phyloP scores from a whole-genome alignment of 306 rosid genomes.

The Erythrophleum fordii region DNA sequence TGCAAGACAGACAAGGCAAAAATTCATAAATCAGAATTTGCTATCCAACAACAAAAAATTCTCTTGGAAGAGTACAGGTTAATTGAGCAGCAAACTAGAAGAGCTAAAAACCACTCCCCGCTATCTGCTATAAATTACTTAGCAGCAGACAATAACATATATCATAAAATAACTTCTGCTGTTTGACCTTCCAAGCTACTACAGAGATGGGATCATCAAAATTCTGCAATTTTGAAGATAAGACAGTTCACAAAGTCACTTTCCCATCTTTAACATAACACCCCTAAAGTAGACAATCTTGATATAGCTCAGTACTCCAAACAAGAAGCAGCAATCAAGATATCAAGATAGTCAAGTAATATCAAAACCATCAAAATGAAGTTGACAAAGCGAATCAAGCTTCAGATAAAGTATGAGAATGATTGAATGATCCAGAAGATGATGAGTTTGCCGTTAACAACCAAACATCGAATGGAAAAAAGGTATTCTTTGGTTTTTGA shows the following conservation, averaged over 20 bases:
- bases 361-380: not conserved
- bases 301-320: not conserved
- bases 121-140: not conserved
- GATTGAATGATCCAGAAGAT: not conserved
- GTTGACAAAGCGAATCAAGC: not conserved
- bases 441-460: not conserved
- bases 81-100: not conserved
- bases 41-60: not conserved
- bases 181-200: slow-evolving; percentile 21
- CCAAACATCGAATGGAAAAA: not conserved
- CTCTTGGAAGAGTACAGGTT: not conserved
- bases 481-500: not conserved
- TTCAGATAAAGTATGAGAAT: not conserved
- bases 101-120: slow-evolving; percentile 18
- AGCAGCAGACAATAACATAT: slow-evolving; percentile 9
- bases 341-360: not conserved
- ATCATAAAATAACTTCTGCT: slow-evolving; percentile 10
- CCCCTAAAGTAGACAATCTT: not conserved
- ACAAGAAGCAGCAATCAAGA: slow-evolving; percentile 6
- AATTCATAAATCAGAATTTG: slow-evolving; percentile 12
- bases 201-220: slow-evolving; percentile 25
- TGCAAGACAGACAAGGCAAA: slow-evolving; percentile 7
- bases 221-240: slow-evolving; percentile 10
- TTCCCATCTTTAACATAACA: not conserved
- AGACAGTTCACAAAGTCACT: not conserved